phyloP scores from a whole-genome alignment of 2,329 filamentous ascomycete species.

The Tolypocladium sp. region DNA sequence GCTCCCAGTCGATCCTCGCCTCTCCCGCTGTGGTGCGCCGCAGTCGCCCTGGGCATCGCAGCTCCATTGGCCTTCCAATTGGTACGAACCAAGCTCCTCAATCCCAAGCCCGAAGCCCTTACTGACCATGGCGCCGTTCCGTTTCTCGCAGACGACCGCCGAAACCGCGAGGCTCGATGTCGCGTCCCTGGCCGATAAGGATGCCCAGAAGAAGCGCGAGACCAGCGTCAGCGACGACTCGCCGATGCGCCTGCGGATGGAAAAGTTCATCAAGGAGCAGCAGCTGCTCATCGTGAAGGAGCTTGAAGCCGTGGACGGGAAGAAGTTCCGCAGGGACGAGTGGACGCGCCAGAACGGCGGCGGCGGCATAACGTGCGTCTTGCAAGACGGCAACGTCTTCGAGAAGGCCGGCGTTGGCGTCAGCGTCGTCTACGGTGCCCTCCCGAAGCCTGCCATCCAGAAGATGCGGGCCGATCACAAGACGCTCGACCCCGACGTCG shows the following conservation, averaged over 20 bases:
- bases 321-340: slow-evolving; percentile 71
- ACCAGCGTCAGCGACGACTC: slow-evolving; percentile 58
- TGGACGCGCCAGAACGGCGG: slow-evolving; percentile 86
- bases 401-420: slow-evolving; percentile 97
- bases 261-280: slow-evolving; percentile 88
- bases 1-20: slow-evolving; percentile 8
- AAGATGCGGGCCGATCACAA: slow-evolving; percentile 96
- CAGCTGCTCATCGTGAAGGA: slow-evolving; percentile 80
- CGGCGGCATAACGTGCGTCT: slow-evolving; percentile 86
- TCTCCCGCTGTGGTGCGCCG: slow-evolving; percentile 21
- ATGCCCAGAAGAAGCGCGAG: slow-evolving; percentile 72
- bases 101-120: background rate
- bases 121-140: slow-evolving; percentile 7
- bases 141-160: slow-evolving; percentile 25
- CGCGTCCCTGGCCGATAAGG: slow-evolving; percentile 74
- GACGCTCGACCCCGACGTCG: slow-evolving; percentile 67
- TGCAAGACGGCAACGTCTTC: slow-evolving; percentile 94
- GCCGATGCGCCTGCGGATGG: slow-evolving; percentile 96
- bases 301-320: slow-evolving; percentile 76
- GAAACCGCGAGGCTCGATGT: slow-evolving; percentile 44
- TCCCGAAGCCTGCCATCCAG: slow-evolving; percentile 78
- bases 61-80: slow-evolving; percentile 49
- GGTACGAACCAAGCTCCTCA: slow-evolving; percentile 27
- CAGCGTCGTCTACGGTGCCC: slow-evolving; percentile 84
- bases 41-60: slow-evolving; percentile 39